Base-by-base conservation (phyloP, 2,329 filamentous ascomycete genomes). In the Colletotrichum neosansevieriae region DNA sequence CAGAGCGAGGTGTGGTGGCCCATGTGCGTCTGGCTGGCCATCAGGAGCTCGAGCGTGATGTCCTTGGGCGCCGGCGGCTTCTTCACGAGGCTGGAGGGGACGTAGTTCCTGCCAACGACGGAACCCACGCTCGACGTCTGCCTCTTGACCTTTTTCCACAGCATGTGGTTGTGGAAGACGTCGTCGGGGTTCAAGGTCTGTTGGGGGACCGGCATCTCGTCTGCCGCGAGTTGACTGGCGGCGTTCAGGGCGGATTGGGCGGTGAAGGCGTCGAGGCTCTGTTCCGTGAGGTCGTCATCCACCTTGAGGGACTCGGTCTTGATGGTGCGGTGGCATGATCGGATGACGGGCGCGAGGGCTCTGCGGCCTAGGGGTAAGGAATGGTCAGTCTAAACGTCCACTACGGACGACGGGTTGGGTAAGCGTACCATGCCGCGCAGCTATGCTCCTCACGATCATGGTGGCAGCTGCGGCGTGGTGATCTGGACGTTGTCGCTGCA, bases 1-100 rank as follows among this genome's bases (percentile, higher is more conserved):
- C 96, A 99, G 57, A 94, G 86, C 70, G 93, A 93, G 0, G 92
- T 95, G 75, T 92, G 88, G 82, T 99, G 96, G 71, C 96, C 96
- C 79, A 98, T 89, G 81, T 97, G 94, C 62, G 89, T 89, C 81
- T 97, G 94, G 36, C 91, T 90, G 51, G 94, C 93, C 84, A 97
- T 91, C 71, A 99, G 88, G 70, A 97, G 87, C 83, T 98, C 94
- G 68, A 99, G 89, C 54, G 94, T 94, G 70, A 98, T 88, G 75
- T 98, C 92, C 77, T 91, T 85, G 24, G 94, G 91, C 44, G 81
- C 81, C 1, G 94, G 94, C 3, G 96, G 94, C 76, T 94, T 86
- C 67, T 81, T 83, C 71, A 94, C 82, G 62, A 97, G 82, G 63
- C 88, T 83, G 72, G 87, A 84, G 3, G 92, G 91, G 69, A 86